Conservation (phyloP, 768 basidiomycete genomes). For the Chlorophyllum brunneum region DNA sequence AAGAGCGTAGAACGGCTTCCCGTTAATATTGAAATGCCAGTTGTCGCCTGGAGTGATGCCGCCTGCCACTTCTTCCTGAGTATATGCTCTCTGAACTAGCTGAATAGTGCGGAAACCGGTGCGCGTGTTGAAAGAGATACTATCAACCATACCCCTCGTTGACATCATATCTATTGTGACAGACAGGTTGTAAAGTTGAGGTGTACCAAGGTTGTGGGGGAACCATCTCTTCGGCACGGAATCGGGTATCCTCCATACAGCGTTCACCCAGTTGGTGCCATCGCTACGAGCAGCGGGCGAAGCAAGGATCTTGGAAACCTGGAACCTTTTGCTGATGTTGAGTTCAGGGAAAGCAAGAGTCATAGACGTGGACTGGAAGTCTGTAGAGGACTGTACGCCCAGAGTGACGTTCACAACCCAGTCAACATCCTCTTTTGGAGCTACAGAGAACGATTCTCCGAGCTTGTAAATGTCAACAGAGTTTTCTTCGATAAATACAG, state of each 20-base stretch:
- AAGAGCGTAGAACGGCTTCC: slow-evolving; percentile 49
- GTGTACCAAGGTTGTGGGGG: slow-evolving; percentile 51
- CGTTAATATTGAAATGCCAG: slow-evolving; percentile 60
- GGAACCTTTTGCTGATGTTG: slow-evolving; percentile 28
- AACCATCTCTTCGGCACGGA: slow-evolving; percentile 47
- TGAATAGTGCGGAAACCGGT: slow-evolving; percentile 61
- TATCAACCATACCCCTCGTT: slow-evolving; percentile 11
- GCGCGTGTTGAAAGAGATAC: slow-evolving; percentile 36
- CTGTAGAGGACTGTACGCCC: slow-evolving; percentile 38
- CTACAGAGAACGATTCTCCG: slow-evolving; percentile 41
- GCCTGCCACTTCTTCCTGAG: slow-evolving; percentile 38
- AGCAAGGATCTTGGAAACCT: slow-evolving; percentile 23
- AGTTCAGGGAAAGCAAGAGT: slow-evolving; percentile 46
- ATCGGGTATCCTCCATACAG: slow-evolving; percentile 43
- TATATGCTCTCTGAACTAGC: slow-evolving; percentile 45
- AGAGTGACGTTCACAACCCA: slow-evolving; percentile 56
- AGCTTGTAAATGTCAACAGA: slow-evolving; percentile 54
- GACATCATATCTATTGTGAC: slow-evolving; percentile 30
- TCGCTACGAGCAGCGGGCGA: slow-evolving; percentile 20
- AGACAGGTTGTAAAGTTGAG: slow-evolving; percentile 50
- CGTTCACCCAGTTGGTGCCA: slow-evolving; percentile 36
- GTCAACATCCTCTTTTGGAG: slow-evolving; percentile 43
- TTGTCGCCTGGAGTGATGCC: slow-evolving; percentile 59
- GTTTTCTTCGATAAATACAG: slow-evolving; percentile 46
- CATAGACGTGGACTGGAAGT: slow-evolving; percentile 31